Evolutionary conservation across 371 early-diverging fungal genomes (phyloP).

Genomic region (Blakeslea trispora): DNA sequence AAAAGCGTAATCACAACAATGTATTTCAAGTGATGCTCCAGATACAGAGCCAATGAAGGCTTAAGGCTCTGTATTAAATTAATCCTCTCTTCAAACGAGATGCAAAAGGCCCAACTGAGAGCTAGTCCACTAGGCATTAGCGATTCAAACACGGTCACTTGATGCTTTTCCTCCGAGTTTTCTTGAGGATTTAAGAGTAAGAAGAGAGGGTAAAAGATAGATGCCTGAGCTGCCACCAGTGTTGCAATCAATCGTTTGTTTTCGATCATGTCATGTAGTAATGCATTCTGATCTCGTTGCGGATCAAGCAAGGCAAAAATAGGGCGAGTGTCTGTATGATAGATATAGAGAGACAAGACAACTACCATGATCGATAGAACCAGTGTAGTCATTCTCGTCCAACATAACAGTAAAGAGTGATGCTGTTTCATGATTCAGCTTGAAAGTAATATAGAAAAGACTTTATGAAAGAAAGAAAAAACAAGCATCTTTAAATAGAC

Average conservation of each 20-base stretch:
- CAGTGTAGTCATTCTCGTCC: conserved; percentile 18
- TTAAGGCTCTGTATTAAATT: background rate
- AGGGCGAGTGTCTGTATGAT: conserved; percentile 14
- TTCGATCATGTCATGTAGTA: conserved; percentile 21
- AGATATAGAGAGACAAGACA: conserved; percentile 18
- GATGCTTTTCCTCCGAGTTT: no score
- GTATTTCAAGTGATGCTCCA: conserved; percentile 10
- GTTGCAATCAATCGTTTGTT: conserved; percentile 30
- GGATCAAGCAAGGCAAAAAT: conserved; percentile 13
- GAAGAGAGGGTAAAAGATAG: conserved; percentile 32
- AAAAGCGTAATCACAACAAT: conserved; percentile 1
- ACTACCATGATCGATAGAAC: conserved; percentile 19
- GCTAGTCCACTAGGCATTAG: conserved; percentile 48
- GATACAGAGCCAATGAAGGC: conserved; percentile 5
- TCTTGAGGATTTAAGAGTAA: conserved; percentile 7
- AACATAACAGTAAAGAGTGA: conserved; percentile 1
- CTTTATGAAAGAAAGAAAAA: background rate
- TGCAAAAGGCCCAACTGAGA: conserved; percentile 47
- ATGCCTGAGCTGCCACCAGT: conserved; percentile 37
- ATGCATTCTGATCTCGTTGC: background rate
- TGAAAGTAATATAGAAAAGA: background rate
- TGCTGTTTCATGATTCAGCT: background rate
- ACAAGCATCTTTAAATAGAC: background rate
- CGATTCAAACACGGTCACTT: conserved; percentile 7
- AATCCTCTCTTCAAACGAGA: conserved; percentile 33